Evolutionary conservation across 768 basidiomycete species (phyloP).

Genomic region (Macrolepiota fuliginosa): DNA sequence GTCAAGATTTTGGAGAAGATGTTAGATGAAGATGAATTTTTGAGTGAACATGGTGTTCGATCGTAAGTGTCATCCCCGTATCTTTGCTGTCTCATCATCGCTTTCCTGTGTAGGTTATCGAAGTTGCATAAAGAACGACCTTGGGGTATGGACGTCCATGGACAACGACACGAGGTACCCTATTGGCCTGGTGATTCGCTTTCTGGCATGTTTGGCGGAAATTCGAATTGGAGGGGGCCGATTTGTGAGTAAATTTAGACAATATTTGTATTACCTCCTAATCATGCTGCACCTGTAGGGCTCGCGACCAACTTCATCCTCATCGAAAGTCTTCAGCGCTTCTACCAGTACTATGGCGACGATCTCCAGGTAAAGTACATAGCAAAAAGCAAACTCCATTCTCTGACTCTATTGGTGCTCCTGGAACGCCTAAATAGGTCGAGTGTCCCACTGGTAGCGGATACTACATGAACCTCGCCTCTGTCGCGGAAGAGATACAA

Average conservation of each 20-base stretch:
- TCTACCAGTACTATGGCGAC: slow-evolving; percentile 97
- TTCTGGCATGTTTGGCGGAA: slow-evolving; percentile 98
- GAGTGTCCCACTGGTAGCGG: slow-evolving; percentile 97
- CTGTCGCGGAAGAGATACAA: slow-evolving; percentile 96
- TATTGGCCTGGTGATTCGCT: slow-evolving; percentile 99
- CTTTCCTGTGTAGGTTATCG: slow-evolving; percentile 57
- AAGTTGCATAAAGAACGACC: slow-evolving; percentile 89
- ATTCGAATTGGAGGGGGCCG: slow-evolving; percentile 96
- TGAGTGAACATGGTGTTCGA: slow-evolving; percentile 93
- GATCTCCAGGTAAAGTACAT: slow-evolving; percentile 57
- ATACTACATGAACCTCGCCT: slow-evolving; percentile 95
- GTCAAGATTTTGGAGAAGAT: slow-evolving; percentile 90
- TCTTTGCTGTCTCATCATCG: not conserved
- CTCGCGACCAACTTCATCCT: slow-evolving; percentile 94
- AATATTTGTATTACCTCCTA: slow-evolving; percentile 1
- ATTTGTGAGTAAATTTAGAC: slow-evolving; percentile 55
- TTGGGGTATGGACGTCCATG: slow-evolving; percentile 94
- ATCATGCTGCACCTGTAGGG: slow-evolving; percentile 46
- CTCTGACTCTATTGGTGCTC: not conserved
- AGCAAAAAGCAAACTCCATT: not conserved
- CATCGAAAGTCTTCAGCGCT: slow-evolving; percentile 94
- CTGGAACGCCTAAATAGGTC: slow-evolving; percentile 37
- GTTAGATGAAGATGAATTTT: slow-evolving; percentile 96
- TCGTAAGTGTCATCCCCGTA: slow-evolving; percentile 59
- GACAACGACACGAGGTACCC: slow-evolving; percentile 85